Evolutionary conservation across 2,329 filamentous ascomycete species (phyloP).

Genomic region (Colletotrichum lini): DNA sequence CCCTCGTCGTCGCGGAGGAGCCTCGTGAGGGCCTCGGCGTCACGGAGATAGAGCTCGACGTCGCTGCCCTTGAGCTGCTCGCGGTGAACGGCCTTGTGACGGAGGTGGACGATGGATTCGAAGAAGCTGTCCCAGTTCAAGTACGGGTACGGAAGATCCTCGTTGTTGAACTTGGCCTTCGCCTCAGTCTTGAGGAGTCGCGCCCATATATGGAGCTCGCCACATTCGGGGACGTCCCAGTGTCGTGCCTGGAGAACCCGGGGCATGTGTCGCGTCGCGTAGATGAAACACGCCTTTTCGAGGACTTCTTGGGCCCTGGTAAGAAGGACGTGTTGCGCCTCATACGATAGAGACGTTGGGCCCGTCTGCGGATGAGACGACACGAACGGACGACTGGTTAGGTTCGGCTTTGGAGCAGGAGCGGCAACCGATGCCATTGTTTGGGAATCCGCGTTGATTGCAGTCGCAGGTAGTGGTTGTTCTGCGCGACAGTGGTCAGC

Average conservation of each 20-base stretch:
- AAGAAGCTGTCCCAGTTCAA: background rate
- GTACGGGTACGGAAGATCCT: background rate
- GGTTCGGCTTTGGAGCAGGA: background rate
- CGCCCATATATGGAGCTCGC: background rate
- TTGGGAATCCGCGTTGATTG: background rate
- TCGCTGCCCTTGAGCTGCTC: background rate
- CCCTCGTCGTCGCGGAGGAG: conserved; percentile 50
- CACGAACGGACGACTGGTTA: background rate
- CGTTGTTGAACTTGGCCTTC: background rate
- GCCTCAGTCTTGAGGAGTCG: background rate
- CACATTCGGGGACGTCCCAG: background rate
- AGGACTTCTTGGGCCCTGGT: background rate
- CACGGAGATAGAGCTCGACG: background rate
- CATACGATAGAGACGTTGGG: background rate
- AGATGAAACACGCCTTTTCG: background rate
- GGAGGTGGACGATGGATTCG: background rate
- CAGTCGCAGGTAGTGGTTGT: no score
- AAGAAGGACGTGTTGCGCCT: conserved; percentile 5
- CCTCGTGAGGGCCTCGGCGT: background rate
- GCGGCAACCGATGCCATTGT: background rate
- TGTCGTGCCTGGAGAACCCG: background rate
- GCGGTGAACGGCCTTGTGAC: conserved; percentile 1
- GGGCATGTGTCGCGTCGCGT: background rate
- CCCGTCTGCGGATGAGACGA: background rate
- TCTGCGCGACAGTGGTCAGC: background rate